Evolutionary conservation across 2,329 filamentous ascomycete genomes (phyloP), one percentile per base, ranked within the genome.

Genomic region (Neurospora sp.): DNA sequence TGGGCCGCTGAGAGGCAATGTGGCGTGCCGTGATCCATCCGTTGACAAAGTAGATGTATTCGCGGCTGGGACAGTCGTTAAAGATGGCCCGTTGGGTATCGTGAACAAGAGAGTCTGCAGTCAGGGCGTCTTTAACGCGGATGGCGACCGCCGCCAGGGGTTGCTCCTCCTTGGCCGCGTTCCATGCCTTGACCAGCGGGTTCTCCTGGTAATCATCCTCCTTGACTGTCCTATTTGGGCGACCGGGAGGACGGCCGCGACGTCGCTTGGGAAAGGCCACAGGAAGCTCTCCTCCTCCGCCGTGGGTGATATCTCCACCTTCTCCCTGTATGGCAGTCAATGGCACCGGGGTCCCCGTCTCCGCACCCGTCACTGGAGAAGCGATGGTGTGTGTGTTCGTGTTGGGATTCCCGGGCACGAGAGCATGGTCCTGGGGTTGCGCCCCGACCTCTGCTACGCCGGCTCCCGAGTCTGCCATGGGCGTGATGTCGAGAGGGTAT

Each of bases 11-110:
- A 10, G 74, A 74, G 69, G 76, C 76, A 13, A 77, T 75, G 62
- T 77, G 76, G n/a, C 73, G 72, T 39, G 74, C 74, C 2, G 75
- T 76, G 58, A 77, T 77, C 76, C 76, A 77, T 38, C 75, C 75
- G 36, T 75, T 73, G n/a, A 76, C 75, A 58, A 74, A 77, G 66
- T 75, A 70, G 40, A 77, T 75, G 68, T 72, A 70, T 67, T 77
- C 74, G 52, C 75, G 73, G 66, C 73, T 73, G 62, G 73, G 72
- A 62, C 28, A 62, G 43, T 74, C 46, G 23, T 70, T 67, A 70
- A 74, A 77, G 69, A 76, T 74, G 67, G 70, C 66, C 52, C 72
- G 71, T 38, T 77, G 76, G 2, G 73, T 73, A 38, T 77, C 76
- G 67, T 76, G 76, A 17, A 73, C 69, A 1, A 77, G 70, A 8